Evolutionary conservation across 371 early-diverging fungal species (phyloP).

Genomic region (Mortierella sp.): DNA sequence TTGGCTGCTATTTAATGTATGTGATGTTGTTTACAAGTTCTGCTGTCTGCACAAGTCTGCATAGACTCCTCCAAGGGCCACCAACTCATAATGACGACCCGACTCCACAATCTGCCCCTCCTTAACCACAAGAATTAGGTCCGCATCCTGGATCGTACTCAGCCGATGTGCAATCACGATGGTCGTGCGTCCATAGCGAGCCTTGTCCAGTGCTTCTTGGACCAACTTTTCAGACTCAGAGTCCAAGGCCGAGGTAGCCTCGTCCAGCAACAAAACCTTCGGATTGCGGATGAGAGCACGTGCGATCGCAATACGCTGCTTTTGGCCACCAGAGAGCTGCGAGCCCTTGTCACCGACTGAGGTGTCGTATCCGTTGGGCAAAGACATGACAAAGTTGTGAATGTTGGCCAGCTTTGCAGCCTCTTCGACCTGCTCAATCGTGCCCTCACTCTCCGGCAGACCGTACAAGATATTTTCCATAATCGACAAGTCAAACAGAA

Average conservation of each 20-base stretch:
- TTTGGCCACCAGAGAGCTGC: conserved; percentile 77
- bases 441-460: conserved; percentile 55
- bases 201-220: conserved; percentile 86
- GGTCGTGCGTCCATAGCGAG: conserved; percentile 75
- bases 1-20: too few relatives aligned
- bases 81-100: conserved; percentile 84
- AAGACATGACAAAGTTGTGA: conserved; percentile 76
- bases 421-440: conserved; percentile 66
- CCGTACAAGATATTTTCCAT: conserved; percentile 85
- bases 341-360: conserved; percentile 80
- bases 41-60: conserved; percentile 58
- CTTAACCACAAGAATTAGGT: conserved; percentile 80
- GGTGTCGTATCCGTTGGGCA: conserved; percentile 85
- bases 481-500: conserved; percentile 86
- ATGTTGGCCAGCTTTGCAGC: conserved; percentile 80
- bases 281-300: conserved; percentile 86
- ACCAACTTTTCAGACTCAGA: conserved; percentile 91
- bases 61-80: conserved; percentile 58
- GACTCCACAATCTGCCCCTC: conserved; percentile 83
- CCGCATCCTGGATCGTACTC: conserved; percentile 80
- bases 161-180: conserved; percentile 80
- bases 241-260: conserved; percentile 96
- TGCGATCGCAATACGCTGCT: conserved; percentile 79
- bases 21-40: conserved; percentile 27
- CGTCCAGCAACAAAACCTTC: conserved; percentile 91